Evolutionary conservation across 768 basidiomycete genomes (phyloP).

Genomic region (Rossbeevera mucosa): DNA sequence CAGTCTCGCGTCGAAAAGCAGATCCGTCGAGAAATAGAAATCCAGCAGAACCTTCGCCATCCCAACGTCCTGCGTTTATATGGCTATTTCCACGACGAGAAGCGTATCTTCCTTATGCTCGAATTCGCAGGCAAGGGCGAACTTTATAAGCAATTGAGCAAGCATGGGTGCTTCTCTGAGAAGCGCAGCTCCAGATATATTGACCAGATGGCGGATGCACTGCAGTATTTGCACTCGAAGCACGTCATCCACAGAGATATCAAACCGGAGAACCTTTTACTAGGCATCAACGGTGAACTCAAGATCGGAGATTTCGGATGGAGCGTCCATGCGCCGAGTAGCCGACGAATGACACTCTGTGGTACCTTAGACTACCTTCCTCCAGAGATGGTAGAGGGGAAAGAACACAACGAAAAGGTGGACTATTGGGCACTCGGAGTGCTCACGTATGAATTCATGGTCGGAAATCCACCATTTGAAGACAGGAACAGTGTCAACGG

Average conservation of each 20-base stretch:
- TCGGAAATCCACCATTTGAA: conserved; percentile 83
- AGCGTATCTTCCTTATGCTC: conserved; percentile 96
- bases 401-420: conserved; percentile 84
- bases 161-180: conserved; percentile 83
- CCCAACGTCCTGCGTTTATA: conserved; percentile 92
- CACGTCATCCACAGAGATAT: conserved; percentile 99
- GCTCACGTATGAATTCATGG: conserved; percentile 92
- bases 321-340: conserved; percentile 94
- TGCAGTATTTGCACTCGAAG: conserved; percentile 87
- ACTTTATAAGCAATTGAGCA: conserved; percentile 91
- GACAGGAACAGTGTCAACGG: conserved; percentile 74
- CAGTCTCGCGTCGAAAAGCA: conserved; percentile 92
- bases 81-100: conserved; percentile 97
- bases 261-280: conserved; percentile 94
- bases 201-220: conserved; percentile 96
- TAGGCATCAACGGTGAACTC: conserved; percentile 93
- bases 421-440: conserved; percentile 98
- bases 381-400: conserved; percentile 96
- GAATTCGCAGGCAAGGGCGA: conserved; percentile 98
- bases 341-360: conserved; percentile 85
- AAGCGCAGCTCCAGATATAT: conserved; percentile 85
- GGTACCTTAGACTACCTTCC: conserved; percentile 96
- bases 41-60: conserved; percentile 93
- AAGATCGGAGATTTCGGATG: conserved; percentile 99
- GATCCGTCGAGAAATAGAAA: conserved; percentile 95